Percentiles rank a stretch among this genome's conserved stretches.
Conservation (phyloP, 108 stramenopile species). For the Ochromonas danica region DNA sequence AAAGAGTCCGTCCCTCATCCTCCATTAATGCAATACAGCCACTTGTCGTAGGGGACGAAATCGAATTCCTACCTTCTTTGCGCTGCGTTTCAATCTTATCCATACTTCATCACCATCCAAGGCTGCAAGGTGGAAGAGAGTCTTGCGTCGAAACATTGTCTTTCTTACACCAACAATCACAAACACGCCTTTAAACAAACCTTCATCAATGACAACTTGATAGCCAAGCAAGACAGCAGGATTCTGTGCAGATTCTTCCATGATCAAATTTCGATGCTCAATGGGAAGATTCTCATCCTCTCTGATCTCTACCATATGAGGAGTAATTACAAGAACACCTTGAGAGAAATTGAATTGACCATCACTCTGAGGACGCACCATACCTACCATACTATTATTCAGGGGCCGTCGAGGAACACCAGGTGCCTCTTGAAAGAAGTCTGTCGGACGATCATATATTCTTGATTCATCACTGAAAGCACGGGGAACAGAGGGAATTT, state of each 20-base stretch:
- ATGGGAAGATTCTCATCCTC: neutral
- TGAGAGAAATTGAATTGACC: no score
- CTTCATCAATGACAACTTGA: slow-evolving; percentile 9
- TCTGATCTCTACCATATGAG: neutral
- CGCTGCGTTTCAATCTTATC: neutral
- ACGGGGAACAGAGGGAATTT: no score
- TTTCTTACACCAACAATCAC: neutral
- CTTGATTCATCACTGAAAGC: no score
- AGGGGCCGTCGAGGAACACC: no score
- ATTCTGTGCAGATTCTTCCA: neutral
- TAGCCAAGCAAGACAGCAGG: neutral
- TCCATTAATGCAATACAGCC: no score
- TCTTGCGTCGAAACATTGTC: neutral
- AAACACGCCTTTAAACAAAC: neutral
- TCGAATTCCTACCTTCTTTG: neutral
- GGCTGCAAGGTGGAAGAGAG: neutral
- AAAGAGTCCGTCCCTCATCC: no score
- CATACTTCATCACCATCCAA: neutral
- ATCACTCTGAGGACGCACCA: no score
- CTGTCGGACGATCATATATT: no score
- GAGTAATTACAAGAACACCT: no score
- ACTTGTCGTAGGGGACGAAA: slow-evolving; percentile 4
- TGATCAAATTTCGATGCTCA: neutral
- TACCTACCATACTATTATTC: no score
- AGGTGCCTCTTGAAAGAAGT: no score